A percentile compares a stretch with the other conserved stretches of the same genome.
Evolutionary conservation across 2,329 filamentous ascomycete species (phyloP).

Genomic region (Trichoderma sp.): DNA sequence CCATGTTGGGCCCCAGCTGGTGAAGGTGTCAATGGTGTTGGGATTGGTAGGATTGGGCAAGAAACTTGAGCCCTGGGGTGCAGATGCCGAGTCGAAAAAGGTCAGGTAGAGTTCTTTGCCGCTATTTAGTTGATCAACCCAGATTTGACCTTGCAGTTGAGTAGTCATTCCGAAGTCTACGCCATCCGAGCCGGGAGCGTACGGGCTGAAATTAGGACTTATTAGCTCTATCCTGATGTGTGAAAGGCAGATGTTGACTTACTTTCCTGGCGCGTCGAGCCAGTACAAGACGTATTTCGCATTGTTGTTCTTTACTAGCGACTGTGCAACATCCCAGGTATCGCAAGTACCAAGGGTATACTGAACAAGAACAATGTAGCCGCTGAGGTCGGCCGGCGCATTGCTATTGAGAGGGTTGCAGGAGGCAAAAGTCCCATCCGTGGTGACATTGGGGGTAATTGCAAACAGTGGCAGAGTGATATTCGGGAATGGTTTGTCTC

Average conservation of each 20-base stretch:
- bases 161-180: slow-evolving; percentile 39
- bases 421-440: slow-evolving; percentile 48
- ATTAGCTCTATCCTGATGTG: not conserved
- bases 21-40: slow-evolving; percentile 57
- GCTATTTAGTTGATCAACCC: not conserved
- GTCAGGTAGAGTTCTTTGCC: slow-evolving; percentile 9
- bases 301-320: slow-evolving; percentile 58
- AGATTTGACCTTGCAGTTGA: slow-evolving; percentile 38
- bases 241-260: not conserved
- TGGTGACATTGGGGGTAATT: slow-evolving; percentile 52
- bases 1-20: slow-evolving; percentile 64
- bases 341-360: slow-evolving; percentile 42
- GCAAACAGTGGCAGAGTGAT: slow-evolving; percentile 52
- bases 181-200: not conserved
- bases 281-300: slow-evolving; percentile 65
- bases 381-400: slow-evolving; percentile 58
- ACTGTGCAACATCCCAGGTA: slow-evolving; percentile 60
- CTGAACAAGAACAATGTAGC: slow-evolving; percentile 61
- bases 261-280: slow-evolving; percentile 50
- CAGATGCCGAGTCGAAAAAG: not conserved
- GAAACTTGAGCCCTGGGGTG: not conserved
- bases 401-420: slow-evolving; percentile 56
- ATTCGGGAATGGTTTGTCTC: not conserved
- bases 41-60: slow-evolving; percentile 49
- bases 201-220: not conserved